Base-by-base conservation (phyloP, 164 flowering plant genomes). In the Vitis riparia region DNA sequence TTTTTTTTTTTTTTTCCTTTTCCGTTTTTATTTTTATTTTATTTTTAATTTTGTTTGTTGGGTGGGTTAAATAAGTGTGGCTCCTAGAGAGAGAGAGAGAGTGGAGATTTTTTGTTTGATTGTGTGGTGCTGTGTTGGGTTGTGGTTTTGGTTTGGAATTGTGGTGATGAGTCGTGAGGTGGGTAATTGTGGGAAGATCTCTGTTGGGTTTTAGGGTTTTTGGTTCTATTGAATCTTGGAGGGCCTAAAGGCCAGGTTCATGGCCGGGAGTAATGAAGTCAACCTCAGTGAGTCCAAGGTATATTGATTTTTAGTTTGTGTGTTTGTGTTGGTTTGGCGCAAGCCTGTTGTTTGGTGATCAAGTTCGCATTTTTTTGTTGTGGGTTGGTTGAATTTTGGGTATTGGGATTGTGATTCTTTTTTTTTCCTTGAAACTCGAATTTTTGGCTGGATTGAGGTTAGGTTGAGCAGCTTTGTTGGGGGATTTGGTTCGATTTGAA, bases 211-310 rank as follows among this genome's bases (percentile, higher is more conserved):
- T 27, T 67, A 16, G 55, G 66, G 12, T 56, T 73, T 64, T 51
- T 47, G 9, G n/a, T 27, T 68, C 19, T 55, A 12, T 62, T 63
- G 55, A 71, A 55, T 56, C 9, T 56, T 29, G 50, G 51, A 51
- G 62, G 63, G 11, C 19, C 2, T 19, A 48, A 37, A 53, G n/a
- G 1, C 51, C 14, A 58, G 30, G 62, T 69, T 61, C 67, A 87
- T 88, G 92, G 91, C 89, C 61, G 81, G 88, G 47, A 80, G 81
- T 66, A 81, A 83, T 67, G 83, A 83, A 79, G 71, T 83, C 55
- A 88, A 80, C 71, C 80, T 80, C 74, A 87, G 62, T 78, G 97
- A 91, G 59, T 78, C 88, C 68, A 82, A 78, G 93, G 91, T 90
- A 77, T 14, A 11, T 0, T 13, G 11, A 37, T 56, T 23, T 61